Evolutionary conservation across 164 flowering plant genomes (phyloP).

Genomic region (Stephania cephalantha): DNA sequence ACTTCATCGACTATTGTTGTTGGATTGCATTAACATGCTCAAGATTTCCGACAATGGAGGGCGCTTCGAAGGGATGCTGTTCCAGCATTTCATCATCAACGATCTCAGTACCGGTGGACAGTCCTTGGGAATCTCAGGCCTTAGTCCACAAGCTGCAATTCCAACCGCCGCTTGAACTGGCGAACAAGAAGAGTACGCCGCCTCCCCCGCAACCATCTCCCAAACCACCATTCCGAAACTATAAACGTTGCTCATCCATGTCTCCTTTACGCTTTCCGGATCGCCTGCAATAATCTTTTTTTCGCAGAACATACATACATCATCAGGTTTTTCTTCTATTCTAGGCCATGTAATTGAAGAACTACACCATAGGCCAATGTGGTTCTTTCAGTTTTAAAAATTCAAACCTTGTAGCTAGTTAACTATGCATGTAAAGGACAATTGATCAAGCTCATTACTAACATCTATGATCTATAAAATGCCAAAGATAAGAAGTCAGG

Average conservation of each 20-base stretch:
- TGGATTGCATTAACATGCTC: slow-evolving; percentile 36
- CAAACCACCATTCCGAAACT: slow-evolving; percentile 92
- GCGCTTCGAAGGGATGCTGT: slow-evolving; percentile 68
- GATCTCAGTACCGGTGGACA: slow-evolving; percentile 66
- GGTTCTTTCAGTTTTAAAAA: too few relatives aligned
- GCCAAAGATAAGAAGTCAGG: too few relatives aligned
- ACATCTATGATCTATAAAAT: too few relatives aligned
- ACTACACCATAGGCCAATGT: background rate
- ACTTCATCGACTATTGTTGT: slow-evolving; percentile 17
- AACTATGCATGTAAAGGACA: too few relatives aligned
- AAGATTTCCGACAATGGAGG: slow-evolving; percentile 78
- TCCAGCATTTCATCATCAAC: slow-evolving; percentile 89
- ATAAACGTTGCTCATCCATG: slow-evolving; percentile 94
- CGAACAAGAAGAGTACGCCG: slow-evolving; percentile 72
- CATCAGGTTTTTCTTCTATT: background rate
- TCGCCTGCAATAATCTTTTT: slow-evolving; percentile 91
- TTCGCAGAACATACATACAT: slow-evolving; percentile 5
- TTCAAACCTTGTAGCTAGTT: too few relatives aligned
- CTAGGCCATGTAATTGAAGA: background rate
- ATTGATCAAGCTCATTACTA: too few relatives aligned
- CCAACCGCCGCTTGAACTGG: slow-evolving; percentile 99
- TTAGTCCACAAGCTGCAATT: slow-evolving; percentile 90
- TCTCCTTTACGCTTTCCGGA: slow-evolving; percentile 80
- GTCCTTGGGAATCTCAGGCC: slow-evolving; percentile 88
- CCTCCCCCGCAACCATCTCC: slow-evolving; percentile 93